These are phyloP conservation scores for Metschnikowia peoriensis DNA, from an alignment of 805 yeast genomes.

Conservation along the genomic window DNA sequence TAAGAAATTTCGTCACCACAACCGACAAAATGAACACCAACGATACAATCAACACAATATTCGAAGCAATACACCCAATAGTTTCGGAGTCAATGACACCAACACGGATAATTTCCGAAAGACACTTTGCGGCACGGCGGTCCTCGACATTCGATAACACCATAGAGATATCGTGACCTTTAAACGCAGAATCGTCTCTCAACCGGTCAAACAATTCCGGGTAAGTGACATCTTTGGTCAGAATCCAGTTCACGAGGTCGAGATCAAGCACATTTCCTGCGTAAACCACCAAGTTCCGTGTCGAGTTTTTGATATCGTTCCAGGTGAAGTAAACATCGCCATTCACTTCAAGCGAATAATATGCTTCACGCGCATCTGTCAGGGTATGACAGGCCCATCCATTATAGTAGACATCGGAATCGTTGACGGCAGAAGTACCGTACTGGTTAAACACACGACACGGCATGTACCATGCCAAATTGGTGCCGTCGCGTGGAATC, in stretches of 20 bases:
- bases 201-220: constrained; percentile 71
- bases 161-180: constrained; percentile 81
- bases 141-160: constrained; percentile 65
- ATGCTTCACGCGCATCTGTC: constrained; percentile 62
- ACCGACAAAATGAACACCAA: constrained; percentile 81
- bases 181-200: constrained; percentile 49
- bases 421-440: constrained; percentile 68
- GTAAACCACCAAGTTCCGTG: constrained; percentile 80
- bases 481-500: constrained; percentile 63
- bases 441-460: constrained; percentile 70
- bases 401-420: constrained; percentile 58
- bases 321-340: constrained; percentile 88
- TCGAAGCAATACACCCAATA: constrained; percentile 91
- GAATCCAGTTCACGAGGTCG: constrained; percentile 72
- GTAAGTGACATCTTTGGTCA: constrained; percentile 62
- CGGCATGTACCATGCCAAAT: constrained; percentile 95
- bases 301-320: constrained; percentile 70
- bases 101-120: constrained; percentile 81
- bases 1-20: constrained; percentile 69
- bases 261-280: constrained; percentile 88
- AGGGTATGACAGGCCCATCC: constrained; percentile 92
- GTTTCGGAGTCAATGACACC: constrained; percentile 88
- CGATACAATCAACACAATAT: constrained; percentile 76
- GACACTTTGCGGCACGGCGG: constrained; percentile 73
- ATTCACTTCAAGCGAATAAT: constrained; percentile 52